Conservation (phyloP, 2,329 filamentous ascomycete genomes). For the Ilyonectria sp. region DNA sequence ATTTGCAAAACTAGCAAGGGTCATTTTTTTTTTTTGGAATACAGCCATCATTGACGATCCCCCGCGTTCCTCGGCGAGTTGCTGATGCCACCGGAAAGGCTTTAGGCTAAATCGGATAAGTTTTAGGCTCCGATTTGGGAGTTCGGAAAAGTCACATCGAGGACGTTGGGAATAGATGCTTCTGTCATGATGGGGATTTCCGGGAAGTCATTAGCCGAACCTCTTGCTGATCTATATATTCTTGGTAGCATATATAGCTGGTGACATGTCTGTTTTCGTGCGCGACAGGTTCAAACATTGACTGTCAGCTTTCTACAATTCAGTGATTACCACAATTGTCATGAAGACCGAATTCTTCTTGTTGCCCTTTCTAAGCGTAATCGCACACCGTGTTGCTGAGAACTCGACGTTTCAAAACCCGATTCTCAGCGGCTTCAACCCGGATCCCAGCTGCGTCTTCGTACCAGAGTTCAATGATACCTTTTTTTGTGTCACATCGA, state of each 20-base stretch:
- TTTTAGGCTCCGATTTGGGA: not conserved
- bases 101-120: conserved; percentile 1
- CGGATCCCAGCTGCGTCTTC: conserved; percentile 62
- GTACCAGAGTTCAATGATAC: conserved; percentile 57
- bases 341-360: conserved; percentile 7
- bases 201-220: not conserved
- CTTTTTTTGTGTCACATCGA: conserved; percentile 67
- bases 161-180: not conserved
- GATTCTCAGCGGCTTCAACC: conserved; percentile 64
- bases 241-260: not conserved
- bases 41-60: not conserved
- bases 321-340: not conserved
- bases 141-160: conserved; percentile 1
- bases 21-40: not conserved
- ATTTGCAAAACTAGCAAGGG: no score
- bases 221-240: not conserved
- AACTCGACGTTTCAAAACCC: conserved; percentile 56
- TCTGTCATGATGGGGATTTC: not conserved
- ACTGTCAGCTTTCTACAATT: not conserved
- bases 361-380: not conserved
- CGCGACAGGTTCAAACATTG: not conserved
- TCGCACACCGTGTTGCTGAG: not conserved
- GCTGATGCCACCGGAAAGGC: not conserved
- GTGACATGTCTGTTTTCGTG: not conserved
- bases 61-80: not conserved